A percentile compares a stretch with the other conserved stretches of the same genome.
These are phyloP conservation scores for Cordyceps tenuipes DNA, from an alignment of 2,329 filamentous ascomycete genomes.

Conservation along the genomic window DNA sequence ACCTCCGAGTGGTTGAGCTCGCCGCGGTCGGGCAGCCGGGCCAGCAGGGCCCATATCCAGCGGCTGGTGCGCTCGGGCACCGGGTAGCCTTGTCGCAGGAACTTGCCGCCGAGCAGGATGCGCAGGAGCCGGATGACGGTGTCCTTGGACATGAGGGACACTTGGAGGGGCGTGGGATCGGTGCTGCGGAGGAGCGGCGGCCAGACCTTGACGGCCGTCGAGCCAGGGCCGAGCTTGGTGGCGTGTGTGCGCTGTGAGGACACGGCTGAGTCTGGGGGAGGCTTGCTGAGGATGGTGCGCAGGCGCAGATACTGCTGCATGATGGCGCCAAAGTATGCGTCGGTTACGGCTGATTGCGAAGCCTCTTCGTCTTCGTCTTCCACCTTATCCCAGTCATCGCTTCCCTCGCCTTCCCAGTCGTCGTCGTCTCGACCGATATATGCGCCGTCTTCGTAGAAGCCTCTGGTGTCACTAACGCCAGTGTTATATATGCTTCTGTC, in stretches of 20 bases:
- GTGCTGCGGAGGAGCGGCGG: conserved; percentile 40
- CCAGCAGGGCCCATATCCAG: conserved; percentile 82
- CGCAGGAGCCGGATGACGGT: conserved; percentile 59
- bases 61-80: conserved; percentile 60
- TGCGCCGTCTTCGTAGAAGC: conserved; percentile 70
- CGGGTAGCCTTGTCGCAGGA: conserved; percentile 50
- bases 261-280: conserved; percentile 43
- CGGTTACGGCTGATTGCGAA: conserved; percentile 40
- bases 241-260: conserved; percentile 47
- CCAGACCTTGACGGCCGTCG: conserved; percentile 44
- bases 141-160: conserved; percentile 58
- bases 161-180: conserved; percentile 50
- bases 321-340: conserved; percentile 61
- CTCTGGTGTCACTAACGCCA: conserved; percentile 45
- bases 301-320: conserved; percentile 57
- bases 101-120: conserved; percentile 56
- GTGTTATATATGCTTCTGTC: conserved; percentile 40
- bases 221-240: conserved; percentile 42
- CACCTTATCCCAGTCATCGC: conserved; percentile 21
- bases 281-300: conserved; percentile 49
- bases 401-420: conserved; percentile 19
- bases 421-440: conserved; percentile 57
- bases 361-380: conserved; percentile 19
- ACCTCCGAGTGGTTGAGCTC: conserved; percentile 70
- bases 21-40: conserved; percentile 63